Base-by-base conservation (phyloP, 345 rosid species). In the Eucalyptus virginea region DNA sequence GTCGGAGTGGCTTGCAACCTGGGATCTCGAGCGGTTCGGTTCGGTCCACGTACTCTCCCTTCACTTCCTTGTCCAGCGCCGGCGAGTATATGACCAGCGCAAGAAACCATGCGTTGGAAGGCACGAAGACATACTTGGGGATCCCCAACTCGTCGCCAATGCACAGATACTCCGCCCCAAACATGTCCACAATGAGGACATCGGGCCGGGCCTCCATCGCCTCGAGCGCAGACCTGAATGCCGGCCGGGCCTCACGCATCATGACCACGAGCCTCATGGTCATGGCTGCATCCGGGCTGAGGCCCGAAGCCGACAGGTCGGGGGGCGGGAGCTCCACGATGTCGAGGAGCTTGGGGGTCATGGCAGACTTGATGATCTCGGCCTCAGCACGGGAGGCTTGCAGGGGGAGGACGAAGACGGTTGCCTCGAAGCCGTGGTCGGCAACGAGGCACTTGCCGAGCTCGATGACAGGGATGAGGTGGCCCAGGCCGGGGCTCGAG, bases 401-500 rank as follows among this genome's bases (percentile, higher is more conserved):
- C 23, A 89, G 86, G 47, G 91, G 60, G 69, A 93, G 91, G 5
- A 92, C 90, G 37, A 94, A 90, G 86, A 94, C 85, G 26, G 96
- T 94, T 28, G 93, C 93, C 21, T 92, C 42, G 69, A 93, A 81
- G 88, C 90, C 89, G 90, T 89, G 94, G 67, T 44, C 54, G 14
- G 91, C 88, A 37, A 77, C 90, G 50, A 97, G 93, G 87, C 93
- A 93, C 89, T 92, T 90, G 5, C 94, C 94, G 37, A 96, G 94
- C 88, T 94, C 97, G 34, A 95, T 80, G 49, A 90, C 85, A 1
- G 98, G 96, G 89, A 95, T 94, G 13, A 95, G 90, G 89, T 95
- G 96, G 50, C 96, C 96, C 58, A 93, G 45, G 56, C 97, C 96
- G 28, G 96, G 97, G 88, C 95, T 93, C 19, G 97, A 88, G 47